These are phyloP conservation scores for Gomphus bonarii DNA, from an alignment of 1,284 basidiomycete genomes.

Conservation along the genomic window DNA sequence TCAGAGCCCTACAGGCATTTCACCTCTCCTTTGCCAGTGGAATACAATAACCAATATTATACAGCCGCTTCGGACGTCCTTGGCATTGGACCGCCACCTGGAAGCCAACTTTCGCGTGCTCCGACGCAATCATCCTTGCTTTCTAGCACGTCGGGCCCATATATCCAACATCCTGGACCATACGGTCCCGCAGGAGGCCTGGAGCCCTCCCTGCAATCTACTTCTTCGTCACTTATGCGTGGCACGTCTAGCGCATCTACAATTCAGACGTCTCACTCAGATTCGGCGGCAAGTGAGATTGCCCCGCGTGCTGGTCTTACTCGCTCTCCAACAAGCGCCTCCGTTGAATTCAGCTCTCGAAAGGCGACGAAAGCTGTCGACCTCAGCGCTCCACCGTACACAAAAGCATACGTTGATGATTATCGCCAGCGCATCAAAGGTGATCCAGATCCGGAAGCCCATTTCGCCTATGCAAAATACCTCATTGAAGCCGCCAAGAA, in stretches of 20 bases:
- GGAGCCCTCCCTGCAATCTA: constrained; percentile 9
- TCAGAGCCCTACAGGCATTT: constrained; percentile 19
- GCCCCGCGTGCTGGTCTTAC: constrained; percentile 41
- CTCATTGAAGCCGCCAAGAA: constrained; percentile 98
- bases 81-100: constrained; percentile 34
- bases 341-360: constrained; percentile 49
- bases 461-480: constrained; percentile 95
- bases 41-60: constrained; percentile 31
- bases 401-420: constrained; percentile 95
- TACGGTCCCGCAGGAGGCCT: constrained; percentile 9
- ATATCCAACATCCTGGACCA: constrained; percentile 6
- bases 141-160: not conserved
- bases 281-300: not conserved
- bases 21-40: constrained; percentile 27
- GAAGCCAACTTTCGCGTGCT: constrained; percentile 12
- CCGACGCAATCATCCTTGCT: not conserved
- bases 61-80: constrained; percentile 74
- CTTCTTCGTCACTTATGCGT: constrained; percentile 4
- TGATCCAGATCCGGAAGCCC: constrained; percentile 98
- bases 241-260: constrained; percentile 8
- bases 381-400: constrained; percentile 79
- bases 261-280: constrained; percentile 2
- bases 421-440: constrained; percentile 95
- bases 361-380: constrained; percentile 75
- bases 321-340: constrained; percentile 45